Evolutionary conservation across 257 asterid genomes (phyloP), one percentile per base, ranked within the genome.

Genomic region (Scutellaria minor): DNA sequence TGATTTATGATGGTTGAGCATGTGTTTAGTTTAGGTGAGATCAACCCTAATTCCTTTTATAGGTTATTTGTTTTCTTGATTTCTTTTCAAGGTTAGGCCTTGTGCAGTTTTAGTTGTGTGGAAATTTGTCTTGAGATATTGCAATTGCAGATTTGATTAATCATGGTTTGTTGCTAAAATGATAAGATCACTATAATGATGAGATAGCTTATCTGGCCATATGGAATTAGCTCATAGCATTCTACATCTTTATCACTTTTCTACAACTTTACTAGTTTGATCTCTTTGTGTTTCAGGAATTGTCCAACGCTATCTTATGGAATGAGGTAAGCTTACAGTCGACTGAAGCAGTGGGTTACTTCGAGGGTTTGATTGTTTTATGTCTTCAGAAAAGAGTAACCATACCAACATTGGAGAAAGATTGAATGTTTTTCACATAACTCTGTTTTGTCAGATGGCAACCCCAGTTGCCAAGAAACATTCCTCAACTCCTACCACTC

Each of bases 221-320:
- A 5, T 63, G 45, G 67, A 37, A 59, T 54, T 67, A 70, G 48
- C 39, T 83, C 39, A 31, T 44, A 5, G 4, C 46, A 31, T n/a
- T 27, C 55, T 40, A 48, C 46, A 47, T 12, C 64, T 68, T 53
- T 27, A 1, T 57, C 69, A 45, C 4, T 70, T 31, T 66, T 71
- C 64, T 48, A 35, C 68, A 41, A 70, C 64, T 22, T 66, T 20
- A 9, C 56, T 44, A 48, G 45, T 63, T 63, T 11, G 1, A 46
- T 51, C 50, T 66, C 71, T 76, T 48, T 75, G 27, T 74, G 40
- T 67, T 75, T 67, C 77, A 95, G 99, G 99, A 92, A 84, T 72
- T 95, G 85, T 77, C 84, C 5, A 87, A 86, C 77, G 86, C 97
- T 70, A 88, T 95, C 68, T 81, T 85, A 56, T 92, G 98, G 99